These are phyloP conservation scores for Babesia divergens DNA, from an alignment of 169 alveolate species.

Conservation along the genomic window DNA sequence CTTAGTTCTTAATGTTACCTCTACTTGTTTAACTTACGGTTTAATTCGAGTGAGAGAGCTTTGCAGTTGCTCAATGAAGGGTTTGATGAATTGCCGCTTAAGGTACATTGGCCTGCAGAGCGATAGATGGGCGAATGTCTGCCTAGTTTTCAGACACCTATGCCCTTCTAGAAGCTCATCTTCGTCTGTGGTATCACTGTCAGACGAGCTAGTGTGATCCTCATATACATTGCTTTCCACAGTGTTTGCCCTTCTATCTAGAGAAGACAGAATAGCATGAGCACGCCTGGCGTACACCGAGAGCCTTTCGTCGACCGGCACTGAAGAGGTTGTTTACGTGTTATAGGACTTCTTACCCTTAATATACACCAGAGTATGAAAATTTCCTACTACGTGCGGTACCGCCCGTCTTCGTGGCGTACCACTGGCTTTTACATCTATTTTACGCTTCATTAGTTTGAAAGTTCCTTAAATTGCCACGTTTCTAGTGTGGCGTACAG, in stretches of 20 bases:
- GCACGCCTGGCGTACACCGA: slow-evolving; percentile 33
- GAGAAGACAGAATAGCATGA: slow-evolving; percentile 9
- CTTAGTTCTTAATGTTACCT: not conserved
- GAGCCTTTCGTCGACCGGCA: slow-evolving; percentile 9
- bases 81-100: slow-evolving; percentile 54
- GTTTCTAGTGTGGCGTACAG: slow-evolving; percentile 16
- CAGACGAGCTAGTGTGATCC: not conserved
- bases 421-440: not conserved
- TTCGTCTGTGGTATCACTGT: slow-evolving; percentile 29
- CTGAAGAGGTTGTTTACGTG: not conserved
- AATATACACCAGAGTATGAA: slow-evolving; percentile 55
- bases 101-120: slow-evolving; percentile 59
- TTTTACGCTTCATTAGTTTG: not conserved
- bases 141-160: not conserved
- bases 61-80: slow-evolving; percentile 39
- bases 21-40: slow-evolving; percentile 23
- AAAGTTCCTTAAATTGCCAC: not conserved
- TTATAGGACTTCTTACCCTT: slow-evolving; percentile 20
- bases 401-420: slow-evolving; percentile 22
- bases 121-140: slow-evolving; percentile 35
- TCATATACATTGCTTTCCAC: slow-evolving; percentile 1
- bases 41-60: slow-evolving; percentile 1
- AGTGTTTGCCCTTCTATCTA: not conserved
- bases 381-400: slow-evolving; percentile 63
- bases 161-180: not conserved